Evolutionary conservation across 345 rosid species (phyloP), one percentile per base, ranked within the genome.

Genomic region (Populus simonii): DNA sequence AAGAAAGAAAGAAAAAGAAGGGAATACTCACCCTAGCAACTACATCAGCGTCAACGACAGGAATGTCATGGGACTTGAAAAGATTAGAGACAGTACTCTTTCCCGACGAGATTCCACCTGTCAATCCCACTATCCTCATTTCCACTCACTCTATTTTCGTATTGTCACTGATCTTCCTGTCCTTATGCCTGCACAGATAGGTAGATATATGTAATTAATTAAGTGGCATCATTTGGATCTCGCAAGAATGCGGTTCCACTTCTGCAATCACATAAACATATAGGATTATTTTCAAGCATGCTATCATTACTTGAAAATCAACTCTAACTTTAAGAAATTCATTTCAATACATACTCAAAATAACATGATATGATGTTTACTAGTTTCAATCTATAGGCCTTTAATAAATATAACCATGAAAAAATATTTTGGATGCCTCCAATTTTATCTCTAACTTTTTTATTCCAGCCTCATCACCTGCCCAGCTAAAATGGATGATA

Each of bases 101-200:
- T 63, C 98, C 99, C 0, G 97, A 93, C 2, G 94, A 89, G 66
- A 95, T 95, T 76, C 97, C 99, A 68, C 99, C 99, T 0, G 97
- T 95, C 76, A 93, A 80, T 25, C 98, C 96, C 0, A 92, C 94
- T 29, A 92, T 80, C 85, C 99, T 89, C 99, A 92, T 92, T 36
- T 76, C 82, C 45, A 39, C 73, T n/a, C 63, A n/a, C 27, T 57
- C 29, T n/a, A 57, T 57, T 57, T 23, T n/a, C 4, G 29, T 57
- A 23, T 0, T 57, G 63, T 57, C 63, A 57, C 15, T 8, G 63
- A 23, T 57, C 29, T 57, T 57, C 27, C 27, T 9, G 27, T 23
- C 63, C 63, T 57, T 57, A 11, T 57, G 63, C 7, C 63, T 7
- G 13, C 23, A 27, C 9, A n/a, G 13, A 57, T 57, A 8, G 63